Percentiles rank a stretch among this genome's conserved stretches.
Conservation (phyloP, 257 asterid genomes). For the Forsythia suspensa region DNA sequence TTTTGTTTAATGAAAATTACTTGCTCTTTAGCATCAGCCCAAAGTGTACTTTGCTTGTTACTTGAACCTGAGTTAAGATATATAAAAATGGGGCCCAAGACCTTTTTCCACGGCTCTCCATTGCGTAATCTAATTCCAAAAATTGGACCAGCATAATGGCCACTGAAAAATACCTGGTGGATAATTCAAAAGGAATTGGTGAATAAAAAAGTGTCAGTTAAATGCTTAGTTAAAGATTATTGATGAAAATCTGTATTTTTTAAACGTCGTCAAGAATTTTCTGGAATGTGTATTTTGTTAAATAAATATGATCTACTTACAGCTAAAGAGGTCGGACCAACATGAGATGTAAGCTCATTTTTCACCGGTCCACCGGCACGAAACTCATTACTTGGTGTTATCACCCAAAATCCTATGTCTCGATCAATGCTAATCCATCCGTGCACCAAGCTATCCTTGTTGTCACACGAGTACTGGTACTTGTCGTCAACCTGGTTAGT, state of each 20-base stretch:
- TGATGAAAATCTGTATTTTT: too few relatives aligned
- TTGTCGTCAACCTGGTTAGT: slow-evolving; percentile 61
- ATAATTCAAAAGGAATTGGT: background rate
- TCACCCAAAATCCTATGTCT: slow-evolving; percentile 61
- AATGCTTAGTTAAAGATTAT: too few relatives aligned
- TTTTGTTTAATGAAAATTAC: slow-evolving; percentile 26
- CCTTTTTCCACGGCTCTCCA: slow-evolving; percentile 68
- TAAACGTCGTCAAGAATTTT: background rate
- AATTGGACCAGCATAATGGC: slow-evolving; percentile 51
- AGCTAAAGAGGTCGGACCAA: slow-evolving; percentile 54
- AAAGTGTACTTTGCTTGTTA: slow-evolving; percentile 31
- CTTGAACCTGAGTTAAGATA: slow-evolving; percentile 51
- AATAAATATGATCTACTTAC: slow-evolving; percentile 22
- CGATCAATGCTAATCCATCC: slow-evolving; percentile 59
- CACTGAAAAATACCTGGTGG: slow-evolving; percentile 48
- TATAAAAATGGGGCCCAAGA: slow-evolving; percentile 63
- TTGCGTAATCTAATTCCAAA: slow-evolving; percentile 37
- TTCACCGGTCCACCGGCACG: slow-evolving; percentile 62
- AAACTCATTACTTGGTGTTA: slow-evolving; percentile 69
- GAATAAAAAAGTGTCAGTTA: background rate
- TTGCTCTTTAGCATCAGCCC: slow-evolving; percentile 69
- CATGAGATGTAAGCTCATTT: slow-evolving; percentile 68
- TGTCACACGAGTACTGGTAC: slow-evolving; percentile 57
- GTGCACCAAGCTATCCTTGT: slow-evolving; percentile 56
- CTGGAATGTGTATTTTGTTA: background rate